Evolutionary conservation across 176 grass and related monocot genomes (phyloP).

Genomic region (Oryza brachyantha): DNA sequence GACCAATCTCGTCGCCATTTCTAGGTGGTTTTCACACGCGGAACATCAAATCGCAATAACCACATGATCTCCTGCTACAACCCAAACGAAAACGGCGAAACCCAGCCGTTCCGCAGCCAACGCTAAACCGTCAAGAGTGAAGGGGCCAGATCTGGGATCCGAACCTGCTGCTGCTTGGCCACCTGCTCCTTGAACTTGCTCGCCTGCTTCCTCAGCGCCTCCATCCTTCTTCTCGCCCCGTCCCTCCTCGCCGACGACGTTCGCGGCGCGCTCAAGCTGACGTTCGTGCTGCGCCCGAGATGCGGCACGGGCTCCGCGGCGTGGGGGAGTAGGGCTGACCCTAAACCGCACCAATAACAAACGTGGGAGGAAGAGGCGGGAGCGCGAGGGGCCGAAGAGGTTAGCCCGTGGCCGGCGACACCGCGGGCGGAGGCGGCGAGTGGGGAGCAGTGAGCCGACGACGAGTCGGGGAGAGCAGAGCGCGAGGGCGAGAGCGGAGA

Average conservation of each 20-base stretch:
- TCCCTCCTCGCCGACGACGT: neutral
- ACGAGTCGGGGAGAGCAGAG: neutral
- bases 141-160: slow-evolving; percentile 8
- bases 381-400: neutral
- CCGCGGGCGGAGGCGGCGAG: neutral
- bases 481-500: too few relatives aligned
- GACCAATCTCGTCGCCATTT: neutral
- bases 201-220: slow-evolving; percentile 91
- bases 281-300: neutral
- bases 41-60: neutral
- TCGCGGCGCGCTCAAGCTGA: neutral
- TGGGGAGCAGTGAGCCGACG: too few relatives aligned
- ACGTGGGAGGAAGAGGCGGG: neutral
- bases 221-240: slow-evolving; percentile 39
- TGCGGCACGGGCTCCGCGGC: neutral
- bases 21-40: neutral
- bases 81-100: neutral
- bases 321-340: neutral
- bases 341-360: neutral
- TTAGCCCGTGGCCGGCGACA: neutral
- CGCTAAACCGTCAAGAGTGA: neutral
- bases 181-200: slow-evolving; percentile 93
- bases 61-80: neutral
- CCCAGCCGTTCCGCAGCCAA: neutral
- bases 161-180: slow-evolving; percentile 91